phyloP scores from a whole-genome alignment of 306 rosid species.

The Vigna trinervia region DNA sequence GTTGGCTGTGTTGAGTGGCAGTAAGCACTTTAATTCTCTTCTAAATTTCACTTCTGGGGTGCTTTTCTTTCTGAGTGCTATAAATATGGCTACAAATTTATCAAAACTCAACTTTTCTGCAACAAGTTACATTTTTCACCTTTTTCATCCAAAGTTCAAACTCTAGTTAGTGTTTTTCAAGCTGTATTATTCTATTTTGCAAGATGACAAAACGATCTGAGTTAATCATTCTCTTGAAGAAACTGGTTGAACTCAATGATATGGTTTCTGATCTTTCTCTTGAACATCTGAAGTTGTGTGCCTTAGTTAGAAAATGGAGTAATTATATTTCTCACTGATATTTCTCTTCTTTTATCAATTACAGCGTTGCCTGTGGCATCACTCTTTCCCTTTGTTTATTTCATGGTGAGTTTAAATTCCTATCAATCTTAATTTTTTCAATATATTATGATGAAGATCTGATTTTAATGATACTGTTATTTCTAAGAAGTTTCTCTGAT shows the following conservation, averaged over 20 bases:
- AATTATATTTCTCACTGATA: constrained; percentile 7
- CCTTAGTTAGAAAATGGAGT: background rate
- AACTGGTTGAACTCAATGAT: background rate
- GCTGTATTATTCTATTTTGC: background rate
- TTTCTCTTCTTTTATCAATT: background rate
- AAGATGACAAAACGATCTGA: background rate
- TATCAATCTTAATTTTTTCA: too few species aligned
- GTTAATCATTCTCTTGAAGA: background rate
- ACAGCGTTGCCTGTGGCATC: constrained; percentile 52
- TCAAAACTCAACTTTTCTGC: background rate
- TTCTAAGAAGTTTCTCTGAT: background rate
- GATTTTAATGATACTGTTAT: background rate
- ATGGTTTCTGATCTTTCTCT: background rate
- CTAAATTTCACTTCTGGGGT: background rate
- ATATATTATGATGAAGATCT: too few species aligned
- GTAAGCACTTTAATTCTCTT: constrained; percentile 46
- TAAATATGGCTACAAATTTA: background rate
- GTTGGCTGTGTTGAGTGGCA: constrained; percentile 58
- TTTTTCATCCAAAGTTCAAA: background rate
- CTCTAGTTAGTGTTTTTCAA: background rate
- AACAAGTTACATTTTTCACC: background rate
- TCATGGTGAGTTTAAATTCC: constrained; percentile 48
- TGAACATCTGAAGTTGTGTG: background rate
- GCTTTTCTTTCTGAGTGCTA: background rate
- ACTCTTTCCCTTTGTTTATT: constrained; percentile 50